A percentile compares a stretch with the other conserved stretches of the same genome.
Conservation (phyloP, 768 basidiomycete genomes). For the Naganishia antarctica region DNA sequence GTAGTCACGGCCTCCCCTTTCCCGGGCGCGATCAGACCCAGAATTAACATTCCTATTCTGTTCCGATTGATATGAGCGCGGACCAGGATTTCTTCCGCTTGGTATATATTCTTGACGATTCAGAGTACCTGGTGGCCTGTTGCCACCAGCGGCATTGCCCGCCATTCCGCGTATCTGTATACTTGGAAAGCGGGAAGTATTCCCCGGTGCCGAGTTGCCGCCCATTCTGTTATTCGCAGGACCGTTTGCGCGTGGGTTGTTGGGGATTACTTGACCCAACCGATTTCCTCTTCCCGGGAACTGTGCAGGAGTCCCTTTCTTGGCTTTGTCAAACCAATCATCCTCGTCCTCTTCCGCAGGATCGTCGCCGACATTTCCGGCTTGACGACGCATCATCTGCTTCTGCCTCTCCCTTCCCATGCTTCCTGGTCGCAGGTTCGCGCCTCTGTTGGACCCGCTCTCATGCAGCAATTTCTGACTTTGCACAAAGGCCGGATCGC, state of each 20-base stretch:
- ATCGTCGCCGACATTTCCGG: not conserved
- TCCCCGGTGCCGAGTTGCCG: not conserved
- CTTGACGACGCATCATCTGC: slow-evolving; percentile 4
- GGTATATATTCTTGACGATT: too few species aligned
- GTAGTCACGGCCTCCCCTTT: slow-evolving; percentile 4
- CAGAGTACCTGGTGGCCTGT: too few species aligned
- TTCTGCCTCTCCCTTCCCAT: slow-evolving; percentile 15
- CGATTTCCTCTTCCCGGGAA: slow-evolving; percentile 7
- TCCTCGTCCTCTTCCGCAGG: slow-evolving; percentile 9
- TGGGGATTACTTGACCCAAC: not conserved
- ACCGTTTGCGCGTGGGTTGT: not conserved
- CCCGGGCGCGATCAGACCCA: not conserved
- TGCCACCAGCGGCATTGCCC: not conserved
- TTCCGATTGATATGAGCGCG: not conserved
- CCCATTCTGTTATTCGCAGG: not conserved
- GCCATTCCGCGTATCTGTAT: slow-evolving; percentile 14
- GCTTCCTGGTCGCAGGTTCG: slow-evolving; percentile 6
- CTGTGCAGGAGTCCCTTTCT: not conserved
- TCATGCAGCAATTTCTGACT: slow-evolving; percentile 5
- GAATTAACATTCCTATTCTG: not conserved
- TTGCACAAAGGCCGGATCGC: slow-evolving; percentile 11
- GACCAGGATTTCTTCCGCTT: not conserved
- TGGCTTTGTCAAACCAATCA: slow-evolving; percentile 3
- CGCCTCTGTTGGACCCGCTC: not conserved
- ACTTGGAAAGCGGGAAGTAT: not conserved